Evolutionary conservation across 352 stramenopile species (phyloP), one percentile per base, ranked within the genome.

Genomic region (Pythium aquatile): DNA sequence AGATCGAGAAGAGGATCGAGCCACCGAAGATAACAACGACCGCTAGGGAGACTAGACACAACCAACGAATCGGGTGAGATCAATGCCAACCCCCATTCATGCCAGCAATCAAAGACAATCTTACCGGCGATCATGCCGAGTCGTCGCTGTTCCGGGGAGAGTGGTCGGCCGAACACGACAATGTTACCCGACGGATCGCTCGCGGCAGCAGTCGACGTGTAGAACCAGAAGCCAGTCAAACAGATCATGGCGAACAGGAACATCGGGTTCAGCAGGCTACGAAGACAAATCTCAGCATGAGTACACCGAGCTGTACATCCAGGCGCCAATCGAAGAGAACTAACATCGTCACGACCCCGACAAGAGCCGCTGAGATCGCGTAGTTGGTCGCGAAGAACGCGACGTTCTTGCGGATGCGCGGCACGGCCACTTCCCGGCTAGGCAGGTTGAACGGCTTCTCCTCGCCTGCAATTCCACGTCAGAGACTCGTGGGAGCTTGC

Each of bases 171-270:
- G 47, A 91, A 84, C 51, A 95, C 73, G 62, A 88, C 82, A 55
- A 89, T 85, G 39, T 80, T 83, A 47, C 89, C 87, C 32, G 90
- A 81, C 11, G 81, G 76, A 65, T 95, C 86, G 24, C 77, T 85
- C 29, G 80, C 78, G 32, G 81, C 80, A 37, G 75, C 75, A 51
- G 82, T 91, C 55, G 85, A 87, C 44, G 83, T 79, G 62, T 95
- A 93, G 32, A 91, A 75, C 86, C 86, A 95, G 42, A 91, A 91
- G 47, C 78, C 86, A 20, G 65, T 78, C 47, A 95, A 49, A 63
- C 86, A 95, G 55, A 95, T 93, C 35, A 95, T 74, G 24, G 92
- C 83, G 73, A 95, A 95, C 10, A 95, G 72, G 63, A 95, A 95
- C 60, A 95, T 83, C 62, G 86, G 86, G 66, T 95, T 95, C 48